A percentile compares a stretch with the other conserved stretches of the same genome.
These are phyloP conservation scores for Populus alba DNA, from an alignment of 345 rosid genomes.

Conservation along the genomic window DNA sequence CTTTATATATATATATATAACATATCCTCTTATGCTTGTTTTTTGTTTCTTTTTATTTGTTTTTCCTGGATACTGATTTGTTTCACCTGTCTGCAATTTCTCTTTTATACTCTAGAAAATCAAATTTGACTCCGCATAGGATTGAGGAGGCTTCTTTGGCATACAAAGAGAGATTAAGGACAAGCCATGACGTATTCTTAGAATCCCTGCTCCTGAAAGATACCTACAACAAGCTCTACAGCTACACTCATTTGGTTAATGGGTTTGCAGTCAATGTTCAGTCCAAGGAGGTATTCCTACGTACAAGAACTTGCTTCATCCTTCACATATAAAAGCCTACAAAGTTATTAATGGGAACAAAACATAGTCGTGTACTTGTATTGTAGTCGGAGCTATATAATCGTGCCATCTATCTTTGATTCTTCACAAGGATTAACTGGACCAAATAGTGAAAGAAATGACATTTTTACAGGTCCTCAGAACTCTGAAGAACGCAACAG, in stretches of 20 bases:
- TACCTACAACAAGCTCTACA: constrained; percentile 40
- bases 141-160: constrained; percentile 11
- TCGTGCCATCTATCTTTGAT: background rate
- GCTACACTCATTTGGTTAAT: constrained; percentile 45
- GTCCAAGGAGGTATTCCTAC: constrained; percentile 34
- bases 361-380: too few species aligned
- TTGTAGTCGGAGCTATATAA: too few species aligned
- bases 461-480: constrained; percentile 29
- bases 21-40: background rate
- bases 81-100: background rate
- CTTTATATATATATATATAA: background rate
- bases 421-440: background rate
- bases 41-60: background rate
- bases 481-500: constrained; percentile 28
- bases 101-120: too few species aligned
- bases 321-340: background rate
- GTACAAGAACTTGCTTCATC: background rate
- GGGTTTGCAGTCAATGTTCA: constrained; percentile 41
- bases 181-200: constrained; percentile 30
- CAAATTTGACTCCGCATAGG: background rate
- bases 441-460: background rate
- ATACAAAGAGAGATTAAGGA: constrained; percentile 28
- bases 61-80: background rate
- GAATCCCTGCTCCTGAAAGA: constrained; percentile 28
- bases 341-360: too few species aligned